Evolutionary conservation across 768 basidiomycete species (phyloP).

Genomic region (Jaapia argillacea): DNA sequence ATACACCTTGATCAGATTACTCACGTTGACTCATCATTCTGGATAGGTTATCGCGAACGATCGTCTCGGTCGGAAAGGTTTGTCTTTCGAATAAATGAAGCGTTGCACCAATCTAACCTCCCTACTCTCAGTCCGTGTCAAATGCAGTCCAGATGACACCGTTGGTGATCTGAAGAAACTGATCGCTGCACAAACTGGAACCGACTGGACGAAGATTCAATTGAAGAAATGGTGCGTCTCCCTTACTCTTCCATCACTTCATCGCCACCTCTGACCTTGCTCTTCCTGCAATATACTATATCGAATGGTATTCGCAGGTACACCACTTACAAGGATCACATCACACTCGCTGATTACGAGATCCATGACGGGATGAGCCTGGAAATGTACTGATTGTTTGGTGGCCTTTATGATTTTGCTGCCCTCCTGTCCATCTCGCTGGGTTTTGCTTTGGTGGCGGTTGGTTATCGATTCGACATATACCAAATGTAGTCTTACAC

Average conservation of each 20-base stretch:
- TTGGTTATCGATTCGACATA: too few species aligned
- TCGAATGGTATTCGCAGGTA: constrained; percentile 46
- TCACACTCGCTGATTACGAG: constrained; percentile 86
- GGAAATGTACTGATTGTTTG: constrained; percentile 95
- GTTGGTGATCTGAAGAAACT: constrained; percentile 96
- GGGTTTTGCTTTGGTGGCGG: too few species aligned
- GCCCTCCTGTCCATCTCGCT: too few species aligned
- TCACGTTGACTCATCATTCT: constrained; percentile 10
- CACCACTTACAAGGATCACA: constrained; percentile 93
- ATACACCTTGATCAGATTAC: constrained; percentile 1
- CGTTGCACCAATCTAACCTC: neutral
- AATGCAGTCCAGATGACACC: constrained; percentile 92
- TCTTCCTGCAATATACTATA: neutral
- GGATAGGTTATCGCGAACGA: constrained; percentile 97
- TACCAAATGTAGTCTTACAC: too few species aligned
- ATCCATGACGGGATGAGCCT: constrained; percentile 90
- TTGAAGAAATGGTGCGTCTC: constrained; percentile 88
- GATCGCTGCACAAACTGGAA: constrained; percentile 94
- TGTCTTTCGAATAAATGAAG: constrained; percentile 5
- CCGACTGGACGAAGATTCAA: constrained; percentile 74
- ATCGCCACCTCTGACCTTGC: neutral
- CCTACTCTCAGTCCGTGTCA: constrained; percentile 67
- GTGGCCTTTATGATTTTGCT: too few species aligned
- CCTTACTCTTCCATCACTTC: neutral
- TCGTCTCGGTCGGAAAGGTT: constrained; percentile 90